Base-by-base conservation (phyloP, 345 rosid genomes). In the Aurinia saxatilis region DNA sequence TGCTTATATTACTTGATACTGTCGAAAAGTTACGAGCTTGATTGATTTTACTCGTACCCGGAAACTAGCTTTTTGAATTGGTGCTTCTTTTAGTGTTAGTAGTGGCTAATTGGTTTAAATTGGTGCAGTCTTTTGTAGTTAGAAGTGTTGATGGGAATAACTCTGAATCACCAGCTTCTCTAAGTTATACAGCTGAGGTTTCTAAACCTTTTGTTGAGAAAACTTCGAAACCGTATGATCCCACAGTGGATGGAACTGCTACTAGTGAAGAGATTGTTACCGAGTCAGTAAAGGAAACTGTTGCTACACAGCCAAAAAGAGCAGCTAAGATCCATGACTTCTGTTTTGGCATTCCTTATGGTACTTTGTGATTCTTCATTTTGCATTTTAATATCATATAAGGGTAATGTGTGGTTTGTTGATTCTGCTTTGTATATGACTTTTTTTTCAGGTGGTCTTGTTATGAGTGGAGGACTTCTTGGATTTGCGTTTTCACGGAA, bases 321-420 rank as follows among this genome's bases (percentile, higher is more conserved):
- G 74, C 83, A 6, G 95, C 98, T 5, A 86, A 79, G 79, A 84
- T 88, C 65, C 98, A 88, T 52, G 98, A 91, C 71, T 91, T 91
- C 55, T 91, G 96, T 74, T 90, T 91, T 45, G 98, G 98, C 57
- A 88, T 91, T 67, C 98, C 98, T 47, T 91, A 79, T 71, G 96
- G 98, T 88, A 80, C 51, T 14, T 19, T 42, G 44, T 10, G 23
- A 31, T 9, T 4, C 15, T 31, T 65, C 29, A 15, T 36, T 48
- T 47, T 7, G 29, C 21, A 13, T 30, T 10, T 53, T 37, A 44
- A 3, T 30, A 7, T 37, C 4, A 2, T 65, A 8, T 45, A 40
- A 51, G 29, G 18, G 21, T 67, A 45, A 11, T 14, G 2, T 2
- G 7, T 63, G 3, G 52, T n/a, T 50, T 56, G 60, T 16, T 34